These are phyloP conservation scores for Microcyclospora tardicrescens DNA, from an alignment of 2,329 filamentous ascomycete genomes.

Conservation along the genomic window DNA sequence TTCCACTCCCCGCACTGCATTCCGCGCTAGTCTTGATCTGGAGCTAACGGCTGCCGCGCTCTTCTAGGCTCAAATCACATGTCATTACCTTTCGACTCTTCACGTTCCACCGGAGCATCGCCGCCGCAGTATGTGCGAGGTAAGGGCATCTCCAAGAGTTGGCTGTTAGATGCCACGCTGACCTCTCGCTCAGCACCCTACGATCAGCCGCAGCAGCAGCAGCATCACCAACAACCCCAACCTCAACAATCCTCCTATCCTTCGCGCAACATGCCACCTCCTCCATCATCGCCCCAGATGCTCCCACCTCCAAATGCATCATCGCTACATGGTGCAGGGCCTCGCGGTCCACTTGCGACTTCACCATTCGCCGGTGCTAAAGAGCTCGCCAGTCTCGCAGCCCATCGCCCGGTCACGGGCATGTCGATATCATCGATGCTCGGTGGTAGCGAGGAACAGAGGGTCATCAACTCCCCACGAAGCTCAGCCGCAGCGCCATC, in stretches of 20 bases:
- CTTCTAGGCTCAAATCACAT: constrained; percentile 20
- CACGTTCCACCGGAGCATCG: constrained; percentile 14
- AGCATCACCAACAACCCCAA: constrained; percentile 22
- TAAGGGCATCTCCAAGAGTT: constrained; percentile 4
- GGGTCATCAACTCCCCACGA: constrained; percentile 18
- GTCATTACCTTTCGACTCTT: constrained; percentile 29
- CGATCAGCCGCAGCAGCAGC: too few relatives aligned
- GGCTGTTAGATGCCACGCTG: neutral
- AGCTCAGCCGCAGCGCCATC: constrained; percentile 17
- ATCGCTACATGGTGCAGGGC: constrained; percentile 19
- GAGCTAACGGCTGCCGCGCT: too few relatives aligned
- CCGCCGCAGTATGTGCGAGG: constrained; percentile 20
- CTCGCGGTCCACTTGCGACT: constrained; percentile 32
- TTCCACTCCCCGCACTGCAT: constrained; percentile 7
- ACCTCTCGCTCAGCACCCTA: too few relatives aligned
- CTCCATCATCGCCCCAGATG: constrained; percentile 35
- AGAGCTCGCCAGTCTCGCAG: constrained; percentile 40
- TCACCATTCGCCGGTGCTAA: constrained; percentile 37
- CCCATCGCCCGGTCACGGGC: constrained; percentile 46
- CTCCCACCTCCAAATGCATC: constrained; percentile 27
- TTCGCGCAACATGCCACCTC: constrained; percentile 35
- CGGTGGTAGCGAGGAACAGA: constrained; percentile 30
- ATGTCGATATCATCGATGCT: constrained; percentile 67
- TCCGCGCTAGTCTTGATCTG: too few relatives aligned
- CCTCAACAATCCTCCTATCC: constrained; percentile 29